These are phyloP conservation scores for Clavaria fumosa DNA, from an alignment of 768 basidiomycete species.

Conservation along the genomic window DNA sequence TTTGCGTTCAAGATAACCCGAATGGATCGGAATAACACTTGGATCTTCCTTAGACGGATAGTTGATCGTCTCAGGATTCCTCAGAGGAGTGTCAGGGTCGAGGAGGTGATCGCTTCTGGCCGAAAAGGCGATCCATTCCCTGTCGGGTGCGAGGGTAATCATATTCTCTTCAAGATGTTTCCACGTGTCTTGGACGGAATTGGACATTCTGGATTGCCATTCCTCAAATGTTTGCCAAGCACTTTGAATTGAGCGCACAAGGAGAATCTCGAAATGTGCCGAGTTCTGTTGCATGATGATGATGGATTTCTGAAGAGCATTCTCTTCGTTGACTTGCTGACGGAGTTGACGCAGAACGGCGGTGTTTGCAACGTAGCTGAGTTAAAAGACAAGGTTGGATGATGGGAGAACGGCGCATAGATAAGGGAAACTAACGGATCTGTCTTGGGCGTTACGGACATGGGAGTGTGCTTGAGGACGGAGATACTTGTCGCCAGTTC, in stretches of 20 bases:
- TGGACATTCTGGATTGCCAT: conserved; percentile 72
- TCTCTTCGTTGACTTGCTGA: conserved; percentile 94
- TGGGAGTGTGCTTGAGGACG: conserved; percentile 90
- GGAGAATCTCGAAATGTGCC: conserved; percentile 92
- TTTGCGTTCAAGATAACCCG: conserved; percentile 86
- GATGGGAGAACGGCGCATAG: conserved; percentile 4
- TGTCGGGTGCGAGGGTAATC: conserved; percentile 65
- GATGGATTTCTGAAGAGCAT: conserved; percentile 91
- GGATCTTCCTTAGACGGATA: conserved; percentile 92
- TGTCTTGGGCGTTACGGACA: conserved; percentile 59
- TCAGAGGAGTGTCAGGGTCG: conserved; percentile 90
- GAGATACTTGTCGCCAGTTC: conserved; percentile 80
- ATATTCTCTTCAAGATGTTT: conserved; percentile 54
- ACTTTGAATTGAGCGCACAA: conserved; percentile 88
- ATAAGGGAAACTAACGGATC: conserved; percentile 51
- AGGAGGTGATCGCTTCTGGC: conserved; percentile 88
- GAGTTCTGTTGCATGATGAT: conserved; percentile 98
- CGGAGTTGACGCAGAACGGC: conserved; percentile 67
- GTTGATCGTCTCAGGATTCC: conserved; percentile 57
- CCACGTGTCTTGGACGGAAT: conserved; percentile 62
- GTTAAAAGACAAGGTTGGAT: background rate
- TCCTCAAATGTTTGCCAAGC: conserved; percentile 97
- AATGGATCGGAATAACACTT: conserved; percentile 70
- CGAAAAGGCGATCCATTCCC: conserved; percentile 93
- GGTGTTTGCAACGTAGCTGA: conserved; percentile 51